These are phyloP conservation scores for Backusella circina DNA, from an alignment of 192 early-diverging fungal genomes.

Conservation along the genomic window DNA sequence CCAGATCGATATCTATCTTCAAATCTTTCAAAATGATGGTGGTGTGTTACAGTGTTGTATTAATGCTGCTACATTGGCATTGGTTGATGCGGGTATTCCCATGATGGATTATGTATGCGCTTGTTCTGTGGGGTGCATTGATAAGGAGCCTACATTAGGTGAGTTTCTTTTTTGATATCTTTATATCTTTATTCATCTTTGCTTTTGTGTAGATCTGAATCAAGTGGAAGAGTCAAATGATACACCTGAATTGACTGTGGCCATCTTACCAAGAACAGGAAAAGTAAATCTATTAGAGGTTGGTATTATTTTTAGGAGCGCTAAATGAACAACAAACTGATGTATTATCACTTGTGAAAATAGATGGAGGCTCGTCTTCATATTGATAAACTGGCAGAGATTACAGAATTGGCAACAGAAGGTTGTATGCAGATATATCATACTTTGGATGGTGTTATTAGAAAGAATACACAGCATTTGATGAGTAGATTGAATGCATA, in stretches of 20 bases:
- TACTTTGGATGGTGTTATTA: slow-evolving; percentile 59
- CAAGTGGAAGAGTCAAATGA: slow-evolving; percentile 84
- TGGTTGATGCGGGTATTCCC: slow-evolving; percentile 79
- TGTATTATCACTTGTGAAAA: neutral
- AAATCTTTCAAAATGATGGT: slow-evolving; percentile 93
- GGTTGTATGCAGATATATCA: slow-evolving; percentile 66
- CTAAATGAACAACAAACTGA: neutral
- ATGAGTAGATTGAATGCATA: slow-evolving; percentile 31
- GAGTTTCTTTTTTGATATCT: neutral
- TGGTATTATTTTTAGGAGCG: slow-evolving; percentile 5
- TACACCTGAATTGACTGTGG: slow-evolving; percentile 87
- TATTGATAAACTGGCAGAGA: slow-evolving; percentile 68
- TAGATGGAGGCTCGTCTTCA: slow-evolving; percentile 89
- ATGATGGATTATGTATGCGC: slow-evolving; percentile 85
- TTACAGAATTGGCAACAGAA: slow-evolving; percentile 60
- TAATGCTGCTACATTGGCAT: slow-evolving; percentile 79
- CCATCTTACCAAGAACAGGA: slow-evolving; percentile 74
- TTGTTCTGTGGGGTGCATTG: slow-evolving; percentile 83
- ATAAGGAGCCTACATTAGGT: slow-evolving; percentile 71
- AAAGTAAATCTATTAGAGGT: slow-evolving; percentile 80
- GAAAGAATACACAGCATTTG: slow-evolving; percentile 42
- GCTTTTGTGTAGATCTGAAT: slow-evolving; percentile 66
- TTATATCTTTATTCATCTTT: too few relatives aligned
- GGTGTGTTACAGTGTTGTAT: slow-evolving; percentile 72
- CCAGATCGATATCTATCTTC: slow-evolving; percentile 91